Evolutionary conservation across 371 early-diverging fungal species (phyloP), one percentile per base, ranked within the genome.

Genomic region (Apophysomyces sp.): DNA sequence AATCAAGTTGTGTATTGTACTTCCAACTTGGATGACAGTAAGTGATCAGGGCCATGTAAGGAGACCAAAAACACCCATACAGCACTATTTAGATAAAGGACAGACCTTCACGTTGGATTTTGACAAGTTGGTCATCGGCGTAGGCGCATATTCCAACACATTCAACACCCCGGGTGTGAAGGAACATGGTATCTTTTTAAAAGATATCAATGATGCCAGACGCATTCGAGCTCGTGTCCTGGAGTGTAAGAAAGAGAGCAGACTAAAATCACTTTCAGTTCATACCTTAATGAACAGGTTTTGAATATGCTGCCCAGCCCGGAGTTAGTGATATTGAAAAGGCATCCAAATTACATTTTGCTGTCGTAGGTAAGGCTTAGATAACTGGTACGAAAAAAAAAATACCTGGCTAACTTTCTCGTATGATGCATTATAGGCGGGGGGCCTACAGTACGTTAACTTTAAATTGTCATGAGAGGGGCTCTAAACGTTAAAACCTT

Each of bases 91-190:
- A 67, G 72, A 71, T 49, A 64, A 62, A 6, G 72, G 68, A 3
- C 41, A 64, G n/a, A 57, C 71, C 0, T 77, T 81, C 36, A 60
- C 67, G 30, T 57, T 93, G 54, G 74, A 82, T 16, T 95, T 89
- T 68, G 94, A 94, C 65, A 83, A 87, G 41, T 68, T 95, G 32
- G 88, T 95, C 34, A 89, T 95, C 16, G 77, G 89, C 4, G 88
- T 88, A 3, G 96, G 96, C n/a, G 89, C 93, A 1, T 82, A 86
- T 62, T 82, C 87, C 59, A 92, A 92, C 65, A 93, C 94, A 8
- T 94, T 92, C 65, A 86, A 85, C 37, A 90, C 91, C 29, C 86
- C 86, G 2, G 96, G 96, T 13, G 92, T 94, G 4, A 80, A 82
- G 30, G 91, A 93, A 58, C 69, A 87, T 69, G 91, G 87, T 16